Percentiles rank a stretch among this genome's conserved stretches.
These are phyloP conservation scores for Paramecium biaurelia DNA, from an alignment of 73 alveolate genomes.

Conservation along the genomic window DNA sequence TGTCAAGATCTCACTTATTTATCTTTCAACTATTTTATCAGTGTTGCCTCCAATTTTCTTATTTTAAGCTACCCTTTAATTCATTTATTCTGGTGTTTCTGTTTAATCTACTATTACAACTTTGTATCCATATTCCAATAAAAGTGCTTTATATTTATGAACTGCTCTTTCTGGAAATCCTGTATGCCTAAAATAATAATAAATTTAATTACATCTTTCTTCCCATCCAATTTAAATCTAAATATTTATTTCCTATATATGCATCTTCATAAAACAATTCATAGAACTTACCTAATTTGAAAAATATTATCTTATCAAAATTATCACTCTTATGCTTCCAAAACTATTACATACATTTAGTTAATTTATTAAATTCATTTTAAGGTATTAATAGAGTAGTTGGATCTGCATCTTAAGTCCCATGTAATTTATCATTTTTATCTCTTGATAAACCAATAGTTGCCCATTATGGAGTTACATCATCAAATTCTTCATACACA, in stretches of 20 bases:
- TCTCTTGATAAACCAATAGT: constrained; percentile 63
- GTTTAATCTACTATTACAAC: constrained; percentile 76
- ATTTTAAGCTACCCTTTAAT: constrained; percentile 54
- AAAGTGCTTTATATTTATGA: constrained; percentile 62
- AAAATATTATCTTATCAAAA: constrained; percentile 74
- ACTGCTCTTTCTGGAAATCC: constrained; percentile 83
- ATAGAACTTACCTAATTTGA: constrained; percentile 83
- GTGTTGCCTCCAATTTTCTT: constrained; percentile 47
- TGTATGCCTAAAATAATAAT: constrained; percentile 64
- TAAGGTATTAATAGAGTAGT: constrained; percentile 75
- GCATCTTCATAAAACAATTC: constrained; percentile 85
- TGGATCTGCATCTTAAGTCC: constrained; percentile 76
- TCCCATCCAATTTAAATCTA: constrained; percentile 89
- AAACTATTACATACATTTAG: constrained; percentile 74
- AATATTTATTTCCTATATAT: constrained; percentile 65
- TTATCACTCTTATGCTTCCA: constrained; percentile 75
- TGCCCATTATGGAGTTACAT: constrained; percentile 59
- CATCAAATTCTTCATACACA: constrained; percentile 52
- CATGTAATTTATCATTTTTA: constrained; percentile 61
- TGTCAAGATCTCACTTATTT: constrained; percentile 64
- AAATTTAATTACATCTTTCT: constrained; percentile 68
- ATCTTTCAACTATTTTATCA: constrained; percentile 71
- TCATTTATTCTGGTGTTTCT: constrained; percentile 69
- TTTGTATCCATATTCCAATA: constrained; percentile 63
- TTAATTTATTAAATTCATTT: constrained; percentile 59